Evolutionary conservation across 805 yeast species (phyloP), one percentile per base, ranked within the genome.

Genomic region (Lipomyces sp.): DNA sequence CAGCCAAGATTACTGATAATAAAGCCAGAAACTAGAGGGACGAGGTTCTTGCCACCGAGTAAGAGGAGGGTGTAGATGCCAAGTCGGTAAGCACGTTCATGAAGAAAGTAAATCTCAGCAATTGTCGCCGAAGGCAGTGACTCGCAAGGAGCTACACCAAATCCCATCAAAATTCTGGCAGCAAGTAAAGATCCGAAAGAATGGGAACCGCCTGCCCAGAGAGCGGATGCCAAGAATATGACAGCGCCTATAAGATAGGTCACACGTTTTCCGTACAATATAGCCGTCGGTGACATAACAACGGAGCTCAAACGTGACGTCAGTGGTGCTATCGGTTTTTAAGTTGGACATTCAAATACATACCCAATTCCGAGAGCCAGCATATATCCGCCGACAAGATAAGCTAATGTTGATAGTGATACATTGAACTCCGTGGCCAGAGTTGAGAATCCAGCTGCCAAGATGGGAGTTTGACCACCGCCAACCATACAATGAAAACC

Each of bases 81-180:
- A 1, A 85, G 77, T 62, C 88, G 80, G 73, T 85, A 86, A 2
- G 88, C 88, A 64, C 88, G 79, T 73, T 86, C 88, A 70, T 86
- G 88, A 55, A 85, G 83, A 71, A 84, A 85, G 69, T 82, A 85
- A 59, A 86, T 84, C 72, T 86, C 90, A 4, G 88, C 87, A 59
- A 86, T 83, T 1, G 88, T 84, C 3, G 89, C 82, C 1, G 85
- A 80, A 1, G 89, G 88, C 62, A 86, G 77, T 2, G 87, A 83
- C 75, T 86, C 90, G 11, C 86, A 81, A 3, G 89, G 87, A 3
- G 87, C 81, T 53, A 85, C 83, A 2, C 89, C 89, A 62, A 86
- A 74, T n/a, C 88, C 89, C 72, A 81, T 80, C 18, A 86, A 74
- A 1, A 86, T 80, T 68, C 90, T 81, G 1, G 87, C 88, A 3